These are phyloP conservation scores for Fagopyrum esculentum DNA, from an alignment of 148 eudicot species.

Conservation along the genomic window DNA sequence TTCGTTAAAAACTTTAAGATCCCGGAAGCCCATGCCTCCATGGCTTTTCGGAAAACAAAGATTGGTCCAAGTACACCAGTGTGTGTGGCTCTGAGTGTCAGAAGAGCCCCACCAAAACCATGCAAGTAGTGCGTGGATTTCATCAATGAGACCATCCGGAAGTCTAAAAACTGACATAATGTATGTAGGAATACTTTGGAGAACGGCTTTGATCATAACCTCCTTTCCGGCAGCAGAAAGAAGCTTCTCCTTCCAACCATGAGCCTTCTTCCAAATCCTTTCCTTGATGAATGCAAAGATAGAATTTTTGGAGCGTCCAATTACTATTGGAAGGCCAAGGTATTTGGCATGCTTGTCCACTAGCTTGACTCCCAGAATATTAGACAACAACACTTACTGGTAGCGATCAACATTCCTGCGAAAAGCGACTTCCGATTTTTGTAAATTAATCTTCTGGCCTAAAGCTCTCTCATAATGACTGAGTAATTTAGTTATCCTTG, in stretches of 20 bases:
- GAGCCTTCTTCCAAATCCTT: not conserved
- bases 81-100: too few relatives aligned
- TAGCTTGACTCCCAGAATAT: too few relatives aligned
- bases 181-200: not conserved
- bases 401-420: not conserved
- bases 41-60: too few relatives aligned
- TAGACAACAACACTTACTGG: not conserved
- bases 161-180: too few relatives aligned
- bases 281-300: not conserved
- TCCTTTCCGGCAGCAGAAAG: not conserved
- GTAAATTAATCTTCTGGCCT: not conserved
- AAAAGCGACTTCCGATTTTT: not conserved
- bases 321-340: not conserved
- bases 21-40: too few relatives aligned
- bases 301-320: too few relatives aligned
- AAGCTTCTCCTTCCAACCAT: not conserved
- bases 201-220: not conserved
- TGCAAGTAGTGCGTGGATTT: too few relatives aligned
- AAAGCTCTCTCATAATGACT: not conserved
- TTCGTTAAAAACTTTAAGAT: too few relatives aligned
- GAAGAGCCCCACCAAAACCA: too few relatives aligned
- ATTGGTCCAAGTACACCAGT: too few relatives aligned
- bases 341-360: not conserved
- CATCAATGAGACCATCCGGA: too few relatives aligned
- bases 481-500: not conserved